Conservation (phyloP, 768 basidiomycete genomes). For the Tylopilus sp. region DNA sequence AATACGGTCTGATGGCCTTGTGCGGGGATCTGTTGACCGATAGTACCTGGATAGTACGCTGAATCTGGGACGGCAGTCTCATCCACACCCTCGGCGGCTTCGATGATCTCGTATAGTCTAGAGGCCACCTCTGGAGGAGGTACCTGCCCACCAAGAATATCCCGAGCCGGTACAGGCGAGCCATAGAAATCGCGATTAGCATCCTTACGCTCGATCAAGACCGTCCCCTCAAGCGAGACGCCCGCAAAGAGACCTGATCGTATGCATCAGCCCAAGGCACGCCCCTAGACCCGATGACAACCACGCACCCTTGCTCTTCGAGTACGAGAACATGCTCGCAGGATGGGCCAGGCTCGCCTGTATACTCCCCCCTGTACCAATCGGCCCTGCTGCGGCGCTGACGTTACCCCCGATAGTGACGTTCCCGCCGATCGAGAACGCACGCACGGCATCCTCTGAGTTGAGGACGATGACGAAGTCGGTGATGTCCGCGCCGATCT, state of each 20-base stretch:
- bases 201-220: conserved; percentile 91
- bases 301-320: conserved; percentile 75
- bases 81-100: conserved; percentile 91
- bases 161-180: conserved; percentile 79
- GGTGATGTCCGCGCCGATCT: conserved; percentile 92
- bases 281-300: background rate
- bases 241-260: conserved; percentile 88
- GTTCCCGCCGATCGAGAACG: conserved; percentile 95
- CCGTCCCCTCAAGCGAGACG: conserved; percentile 91
- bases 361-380: conserved; percentile 91
- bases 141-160: conserved; percentile 90
- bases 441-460: conserved; percentile 91
- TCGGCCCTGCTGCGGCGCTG: conserved; percentile 83
- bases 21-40: conserved; percentile 54
- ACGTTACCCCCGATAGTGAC: conserved; percentile 92
- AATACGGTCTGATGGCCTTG: conserved; percentile 59
- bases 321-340: conserved; percentile 96
- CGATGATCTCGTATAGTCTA: conserved; percentile 91
- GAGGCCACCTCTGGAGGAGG: conserved; percentile 98
- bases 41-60: conserved; percentile 71
- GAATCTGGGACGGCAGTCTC: conserved; percentile 75
- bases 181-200: conserved; percentile 97
- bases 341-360: conserved; percentile 88
- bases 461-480: conserved; percentile 98
- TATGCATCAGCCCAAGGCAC: too few species aligned